Evolutionary conservation across 345 rosid species (phyloP).

Genomic region (Populus ilicifolia): DNA sequence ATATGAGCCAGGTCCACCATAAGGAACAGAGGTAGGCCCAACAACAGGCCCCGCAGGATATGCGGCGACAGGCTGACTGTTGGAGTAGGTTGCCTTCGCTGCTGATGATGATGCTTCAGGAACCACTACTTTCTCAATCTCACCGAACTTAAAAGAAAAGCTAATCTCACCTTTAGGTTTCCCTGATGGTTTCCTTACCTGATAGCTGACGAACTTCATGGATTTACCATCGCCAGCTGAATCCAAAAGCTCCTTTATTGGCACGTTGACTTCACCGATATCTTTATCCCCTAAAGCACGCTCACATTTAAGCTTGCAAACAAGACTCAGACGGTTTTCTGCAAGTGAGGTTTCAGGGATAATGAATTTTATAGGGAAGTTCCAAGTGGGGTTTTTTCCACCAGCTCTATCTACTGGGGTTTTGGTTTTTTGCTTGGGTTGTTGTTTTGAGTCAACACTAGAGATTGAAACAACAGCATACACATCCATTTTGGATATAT

Average conservation of each 20-base stretch:
- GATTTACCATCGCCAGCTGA: constrained; percentile 23
- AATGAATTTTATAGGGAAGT: constrained; percentile 54
- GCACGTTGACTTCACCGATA: constrained; percentile 70
- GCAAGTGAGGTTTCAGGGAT: constrained; percentile 39
- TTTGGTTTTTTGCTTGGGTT: constrained; percentile 34
- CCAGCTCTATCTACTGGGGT: constrained; percentile 46
- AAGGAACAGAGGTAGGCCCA: constrained; percentile 12
- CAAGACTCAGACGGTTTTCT: constrained; percentile 48
- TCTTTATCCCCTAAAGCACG: constrained; percentile 65
- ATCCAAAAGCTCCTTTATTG: constrained; percentile 56
- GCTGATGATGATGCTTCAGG: not conserved
- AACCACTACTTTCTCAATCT: constrained; percentile 9
- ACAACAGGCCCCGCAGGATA: constrained; percentile 10
- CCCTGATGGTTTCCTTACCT: constrained; percentile 63
- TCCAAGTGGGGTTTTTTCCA: constrained; percentile 64
- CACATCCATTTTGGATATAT: constrained; percentile 74
- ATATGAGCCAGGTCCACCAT: constrained; percentile 8
- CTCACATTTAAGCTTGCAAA: constrained; percentile 60
- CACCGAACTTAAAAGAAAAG: constrained; percentile 59
- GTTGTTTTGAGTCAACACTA: constrained; percentile 31
- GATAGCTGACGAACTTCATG: constrained; percentile 51
- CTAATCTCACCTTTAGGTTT: constrained; percentile 62
- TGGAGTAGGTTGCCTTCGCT: not conserved
- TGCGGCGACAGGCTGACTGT: constrained; percentile 8
- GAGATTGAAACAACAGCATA: constrained; percentile 58